These are phyloP conservation scores for Antrodiella citrinella DNA, from an alignment of 768 basidiomycete species.

Conservation along the genomic window DNA sequence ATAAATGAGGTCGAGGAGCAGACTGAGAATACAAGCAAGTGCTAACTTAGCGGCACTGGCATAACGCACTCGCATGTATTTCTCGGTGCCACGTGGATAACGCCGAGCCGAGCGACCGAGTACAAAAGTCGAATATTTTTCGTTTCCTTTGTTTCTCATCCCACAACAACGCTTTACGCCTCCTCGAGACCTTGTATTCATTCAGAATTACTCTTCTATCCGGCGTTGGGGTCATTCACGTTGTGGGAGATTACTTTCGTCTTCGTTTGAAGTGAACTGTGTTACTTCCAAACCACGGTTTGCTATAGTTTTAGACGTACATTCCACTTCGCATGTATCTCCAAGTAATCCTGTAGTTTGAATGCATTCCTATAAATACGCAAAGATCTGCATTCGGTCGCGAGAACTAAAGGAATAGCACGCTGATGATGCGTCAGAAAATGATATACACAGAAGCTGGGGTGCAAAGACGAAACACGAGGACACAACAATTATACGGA, in stretches of 20 bases:
- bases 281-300: constrained; percentile 37
- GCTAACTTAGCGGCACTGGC: not conserved
- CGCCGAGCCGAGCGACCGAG: constrained; percentile 12
- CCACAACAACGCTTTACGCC: constrained; percentile 23
- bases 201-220: constrained; percentile 4
- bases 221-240: constrained; percentile 17
- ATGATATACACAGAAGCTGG: constrained; percentile 1
- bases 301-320: constrained; percentile 48
- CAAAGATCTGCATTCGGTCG: no score
- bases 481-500: constrained; percentile 11
- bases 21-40: not conserved
- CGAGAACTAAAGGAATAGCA: no score
- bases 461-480: not conserved
- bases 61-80: not conserved
- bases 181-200: constrained; percentile 11
- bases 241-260: constrained; percentile 31
- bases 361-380: no score
- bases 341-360: not conserved
- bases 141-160: constrained; percentile 11
- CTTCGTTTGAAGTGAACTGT: constrained; percentile 72
- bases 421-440: not conserved
- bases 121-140: constrained; percentile 9
- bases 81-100: constrained; percentile 5
- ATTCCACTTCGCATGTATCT: constrained; percentile 4
- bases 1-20: not conserved